A percentile compares a stretch with the other conserved stretches of the same genome.
phyloP scores from a whole-genome alignment of 257 asterid genomes.

The Nemophila menziesii region DNA sequence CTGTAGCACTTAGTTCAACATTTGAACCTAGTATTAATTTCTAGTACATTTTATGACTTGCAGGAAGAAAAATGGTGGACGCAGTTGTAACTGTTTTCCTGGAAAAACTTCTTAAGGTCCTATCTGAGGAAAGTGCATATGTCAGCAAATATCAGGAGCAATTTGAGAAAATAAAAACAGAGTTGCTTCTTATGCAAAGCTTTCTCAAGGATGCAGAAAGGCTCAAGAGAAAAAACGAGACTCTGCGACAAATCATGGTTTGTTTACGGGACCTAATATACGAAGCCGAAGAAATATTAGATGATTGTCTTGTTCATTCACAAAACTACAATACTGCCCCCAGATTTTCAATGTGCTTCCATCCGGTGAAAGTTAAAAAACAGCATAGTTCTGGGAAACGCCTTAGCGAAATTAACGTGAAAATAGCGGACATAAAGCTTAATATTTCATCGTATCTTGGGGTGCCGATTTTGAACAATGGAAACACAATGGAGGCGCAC shows the following conservation, averaged over 20 bases:
- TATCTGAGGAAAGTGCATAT: slow-evolving; percentile 19
- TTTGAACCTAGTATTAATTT: no score
- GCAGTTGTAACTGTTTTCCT: slow-evolving; percentile 22
- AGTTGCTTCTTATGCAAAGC: slow-evolving; percentile 23
- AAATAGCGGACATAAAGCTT: slow-evolving; percentile 14
- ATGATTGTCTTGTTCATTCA: slow-evolving; percentile 14
- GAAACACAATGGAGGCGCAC: slow-evolving; percentile 16
- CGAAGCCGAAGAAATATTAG: slow-evolving; percentile 25
- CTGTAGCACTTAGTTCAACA: no score
- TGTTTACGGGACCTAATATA: slow-evolving; percentile 18
- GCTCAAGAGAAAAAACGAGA: slow-evolving; percentile 21
- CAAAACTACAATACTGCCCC: slow-evolving; percentile 2
- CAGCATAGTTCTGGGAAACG: slow-evolving; percentile 14
- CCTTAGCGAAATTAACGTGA: slow-evolving; percentile 19
- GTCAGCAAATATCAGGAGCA: slow-evolving; percentile 14
- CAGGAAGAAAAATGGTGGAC: slow-evolving; percentile 22
- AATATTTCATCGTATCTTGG: slow-evolving; percentile 17
- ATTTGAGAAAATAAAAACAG: slow-evolving; percentile 15
- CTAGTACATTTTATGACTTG: no score
- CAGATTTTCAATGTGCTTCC: slow-evolving; percentile 9
- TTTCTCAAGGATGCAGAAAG: slow-evolving; percentile 27
- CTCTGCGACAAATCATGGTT: slow-evolving; percentile 13
- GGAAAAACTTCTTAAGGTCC: slow-evolving; percentile 19
- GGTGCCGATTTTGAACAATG: slow-evolving; percentile 14
- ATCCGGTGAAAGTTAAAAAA: slow-evolving; percentile 9